A percentile compares a stretch with the other conserved stretches of the same genome.
phyloP scores from a whole-genome alignment of 805 yeast species.

The Candida taoyuanica region DNA sequence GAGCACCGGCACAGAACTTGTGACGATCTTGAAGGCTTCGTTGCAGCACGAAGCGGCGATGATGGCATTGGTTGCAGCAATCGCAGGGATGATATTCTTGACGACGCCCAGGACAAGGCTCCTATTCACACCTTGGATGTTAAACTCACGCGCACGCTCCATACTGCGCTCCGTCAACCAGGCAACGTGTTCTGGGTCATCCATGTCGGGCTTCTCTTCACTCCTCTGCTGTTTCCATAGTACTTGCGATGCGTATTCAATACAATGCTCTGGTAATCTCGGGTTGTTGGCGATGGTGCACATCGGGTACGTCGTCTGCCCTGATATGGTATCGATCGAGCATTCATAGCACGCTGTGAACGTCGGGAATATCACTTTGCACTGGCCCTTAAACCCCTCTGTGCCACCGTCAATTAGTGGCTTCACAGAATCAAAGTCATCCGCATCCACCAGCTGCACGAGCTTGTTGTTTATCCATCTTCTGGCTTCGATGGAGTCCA shows the following conservation, averaged over 20 bases:
- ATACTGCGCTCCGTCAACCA: conserved; percentile 55
- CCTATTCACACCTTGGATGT: conserved; percentile 67
- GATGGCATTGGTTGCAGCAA: conserved; percentile 90
- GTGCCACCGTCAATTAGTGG: conserved; percentile 93
- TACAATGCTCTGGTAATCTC: conserved; percentile 89
- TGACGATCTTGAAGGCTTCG: conserved; percentile 75
- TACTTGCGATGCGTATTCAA: conserved; percentile 80
- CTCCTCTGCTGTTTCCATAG: conserved; percentile 61
- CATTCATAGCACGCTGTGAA: conserved; percentile 92
- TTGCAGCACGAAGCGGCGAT: conserved; percentile 87
- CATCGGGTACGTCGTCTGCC: conserved; percentile 67
- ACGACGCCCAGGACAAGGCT: conserved; percentile 79
- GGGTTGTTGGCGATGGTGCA: conserved; percentile 95
- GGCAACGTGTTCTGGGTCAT: conserved; percentile 58
- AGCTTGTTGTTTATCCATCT: conserved; percentile 80
- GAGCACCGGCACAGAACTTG: conserved; percentile 61
- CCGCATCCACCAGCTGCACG: conserved; percentile 55
- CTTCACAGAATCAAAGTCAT: conserved; percentile 43
- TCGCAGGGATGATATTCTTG: conserved; percentile 88
- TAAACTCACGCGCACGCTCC: conserved; percentile 56
- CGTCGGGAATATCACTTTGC: conserved; percentile 81
- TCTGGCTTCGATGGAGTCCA: conserved; percentile 86
- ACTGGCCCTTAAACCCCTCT: conserved; percentile 90
- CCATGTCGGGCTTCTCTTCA: conserved; percentile 56
- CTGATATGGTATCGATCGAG: conserved; percentile 67